Base-by-base conservation (phyloP, 2,329 filamentous ascomycete genomes). In the Sclerotiophoma versabilis region DNA sequence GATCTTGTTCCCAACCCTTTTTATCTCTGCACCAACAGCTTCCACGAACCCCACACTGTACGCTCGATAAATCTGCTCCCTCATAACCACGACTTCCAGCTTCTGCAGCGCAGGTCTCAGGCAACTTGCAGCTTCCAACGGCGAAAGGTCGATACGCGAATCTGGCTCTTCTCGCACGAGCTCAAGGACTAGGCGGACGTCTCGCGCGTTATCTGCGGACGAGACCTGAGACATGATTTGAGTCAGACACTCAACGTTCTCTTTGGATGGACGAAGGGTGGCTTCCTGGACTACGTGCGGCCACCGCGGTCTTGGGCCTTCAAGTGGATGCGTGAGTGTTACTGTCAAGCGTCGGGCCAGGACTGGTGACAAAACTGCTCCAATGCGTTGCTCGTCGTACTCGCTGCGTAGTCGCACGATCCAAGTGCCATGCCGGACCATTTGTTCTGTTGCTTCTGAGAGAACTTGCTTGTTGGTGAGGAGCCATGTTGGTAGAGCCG, bases 401-500 rank as follows among this genome's bases (percentile, higher is more conserved):
- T 54, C 46, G 34, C 34, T 49, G 51, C 51, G 51, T 26, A 54
- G 39, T 4, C 51, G 51, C 4, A 49, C 29, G 7, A 46, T 46
- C 45, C 51, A 54, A 11, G 45, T 49, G 11, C 51, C 51, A 23
- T 54, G 46, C 10, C 51, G 45, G 8, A 42, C 17, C 45, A 54
- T 54, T 20, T 54, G 51, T 12, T 30, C 26, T 10, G 39, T 54
- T 25, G 26, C 58, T 50, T 60, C 58, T 4, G 26, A 1, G 8
- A 58, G 50, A 14, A 55, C 12, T 37, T 49, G 54, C 26, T 52
- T 52, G 39, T 38, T 49, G 11, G 43, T 23, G 27, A 54, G 44
- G 14, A 60, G 54, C 58, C 58, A 60, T 25, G 33, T 25, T 14
- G 51, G 51, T 0, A 54, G 51, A 1, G 17, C 14, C 5, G 39